These are phyloP conservation scores for Insectozyma bohioensis DNA, from an alignment of 1,139 yeast species.

Conservation along the genomic window DNA sequence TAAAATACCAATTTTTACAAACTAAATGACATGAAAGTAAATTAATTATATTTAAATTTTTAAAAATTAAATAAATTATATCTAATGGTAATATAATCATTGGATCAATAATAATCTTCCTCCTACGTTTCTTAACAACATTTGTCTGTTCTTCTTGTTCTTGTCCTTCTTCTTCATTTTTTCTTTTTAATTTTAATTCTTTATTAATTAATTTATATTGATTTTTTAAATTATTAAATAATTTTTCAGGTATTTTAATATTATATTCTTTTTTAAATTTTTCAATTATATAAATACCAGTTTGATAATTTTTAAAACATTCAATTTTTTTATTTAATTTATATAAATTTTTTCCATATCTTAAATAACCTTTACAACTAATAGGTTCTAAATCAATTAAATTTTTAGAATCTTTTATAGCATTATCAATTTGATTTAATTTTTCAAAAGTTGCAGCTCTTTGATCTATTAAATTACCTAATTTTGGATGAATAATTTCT, in stretches of 20 bases:
- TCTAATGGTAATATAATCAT: conserved; percentile 30
- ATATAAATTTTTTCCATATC: conserved; percentile 48
- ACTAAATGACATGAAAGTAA: conserved; percentile 33
- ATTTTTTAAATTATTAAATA: conserved; percentile 24
- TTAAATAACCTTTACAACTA: conserved; percentile 58
- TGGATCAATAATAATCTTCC: no score
- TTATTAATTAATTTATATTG: conserved; percentile 26
- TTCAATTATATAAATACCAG: conserved; percentile 39
- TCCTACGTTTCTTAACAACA: background rate
- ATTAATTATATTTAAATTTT: conserved; percentile 19
- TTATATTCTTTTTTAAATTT: conserved; percentile 24
- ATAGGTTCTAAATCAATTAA: conserved; percentile 50
- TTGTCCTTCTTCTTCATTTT: conserved; percentile 8
- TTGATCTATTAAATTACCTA: conserved; percentile 38
- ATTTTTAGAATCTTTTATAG: conserved; percentile 45
- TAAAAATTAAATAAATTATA: conserved; percentile 28
- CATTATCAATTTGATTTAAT: conserved; percentile 35
- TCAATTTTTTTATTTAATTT: conserved; percentile 29
- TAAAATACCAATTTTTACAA: conserved; percentile 31
- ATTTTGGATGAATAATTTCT: conserved; percentile 21
- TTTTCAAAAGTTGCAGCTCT: conserved; percentile 63
- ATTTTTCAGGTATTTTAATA: conserved; percentile 26
- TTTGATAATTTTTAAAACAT: conserved; percentile 43
- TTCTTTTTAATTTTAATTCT: conserved; percentile 19
- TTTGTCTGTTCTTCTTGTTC: conserved; percentile 7